phyloP scores from a whole-genome alignment of 306 rosid species.

The Senna tora region DNA sequence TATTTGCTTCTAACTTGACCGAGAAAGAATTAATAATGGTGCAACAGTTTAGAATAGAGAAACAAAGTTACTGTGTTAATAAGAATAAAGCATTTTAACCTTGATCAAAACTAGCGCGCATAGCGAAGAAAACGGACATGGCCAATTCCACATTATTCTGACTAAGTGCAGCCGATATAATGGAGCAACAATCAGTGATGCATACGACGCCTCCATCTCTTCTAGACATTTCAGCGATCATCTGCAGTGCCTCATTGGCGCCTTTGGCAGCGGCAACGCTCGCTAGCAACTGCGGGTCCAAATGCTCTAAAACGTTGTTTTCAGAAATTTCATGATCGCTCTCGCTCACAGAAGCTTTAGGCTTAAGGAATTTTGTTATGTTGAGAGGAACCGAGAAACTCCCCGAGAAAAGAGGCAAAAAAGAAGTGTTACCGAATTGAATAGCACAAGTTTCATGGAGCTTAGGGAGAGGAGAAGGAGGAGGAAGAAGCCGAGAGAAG shows the following conservation, averaged over 20 bases:
- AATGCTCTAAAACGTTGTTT: slow-evolving; percentile 39
- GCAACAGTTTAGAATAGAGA: background rate
- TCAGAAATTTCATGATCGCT: slow-evolving; percentile 44
- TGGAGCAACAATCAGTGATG: slow-evolving; percentile 57
- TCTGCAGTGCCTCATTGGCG: slow-evolving; percentile 58
- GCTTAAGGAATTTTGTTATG: slow-evolving; percentile 36
- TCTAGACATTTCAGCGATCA: slow-evolving; percentile 49
- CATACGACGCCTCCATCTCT: slow-evolving; percentile 55
- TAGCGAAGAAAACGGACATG: slow-evolving; percentile 77
- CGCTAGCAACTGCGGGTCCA: slow-evolving; percentile 41
- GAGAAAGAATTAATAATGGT: background rate
- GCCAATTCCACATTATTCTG: slow-evolving; percentile 74
- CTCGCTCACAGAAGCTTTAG: slow-evolving; percentile 49
- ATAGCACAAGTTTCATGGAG: slow-evolving; percentile 13
- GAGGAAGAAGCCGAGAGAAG: slow-evolving; percentile 40
- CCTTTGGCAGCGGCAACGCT: slow-evolving; percentile 48
- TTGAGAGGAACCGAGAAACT: slow-evolving; percentile 31
- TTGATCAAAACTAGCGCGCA: slow-evolving; percentile 77
- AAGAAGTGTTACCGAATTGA: slow-evolving; percentile 17
- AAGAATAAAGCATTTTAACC: slow-evolving; percentile 36
- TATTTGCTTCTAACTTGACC: background rate
- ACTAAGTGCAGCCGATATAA: slow-evolving; percentile 68
- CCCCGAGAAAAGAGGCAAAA: slow-evolving; percentile 22
- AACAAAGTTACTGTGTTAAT: background rate
- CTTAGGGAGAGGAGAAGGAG: slow-evolving; percentile 30